Evolutionary conservation across 1,284 basidiomycete genomes (phyloP), one percentile per base, ranked within the genome.

Genomic region (Trametes hirsuta): DNA sequence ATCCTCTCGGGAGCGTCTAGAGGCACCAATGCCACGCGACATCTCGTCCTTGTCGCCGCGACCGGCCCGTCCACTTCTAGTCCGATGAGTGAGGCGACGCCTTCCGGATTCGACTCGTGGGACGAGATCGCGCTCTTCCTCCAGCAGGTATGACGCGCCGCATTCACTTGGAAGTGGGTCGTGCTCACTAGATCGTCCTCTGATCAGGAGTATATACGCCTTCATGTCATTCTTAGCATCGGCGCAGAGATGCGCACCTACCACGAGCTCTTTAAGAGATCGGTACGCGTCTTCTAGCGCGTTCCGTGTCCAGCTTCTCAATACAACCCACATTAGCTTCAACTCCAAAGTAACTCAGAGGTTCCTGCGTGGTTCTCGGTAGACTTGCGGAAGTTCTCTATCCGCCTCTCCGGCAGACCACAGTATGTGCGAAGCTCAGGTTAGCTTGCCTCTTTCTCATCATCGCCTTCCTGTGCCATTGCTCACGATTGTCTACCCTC

Each of bases 141-240:
- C 49, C 74, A 75, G 49, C 78, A 83, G 77, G 85, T 86, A 61
- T 57, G 56, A 62, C 39, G 46, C 47, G 22, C 8, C 12, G 22
- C 24, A 42, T 42, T 21, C 40, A 18, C 30, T 15, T 4, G 36
- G 40, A 41, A 41, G 34, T 40, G 14, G 10, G 14, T 21, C 44
- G 25, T 9, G 34, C 47, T 34, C 35, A 59, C 42, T 58, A 55
- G 51, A 62, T 61, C 63, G 47, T 55, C 42, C 10, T 41, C 37
- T 37, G 49, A 56, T 55, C 64, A 88, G 86, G 76, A 79, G 55
- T 73, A 80, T 47, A 82, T 87, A 47, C 79, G 82, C 57, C 81
- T 83, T 61, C 86, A 88, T 71, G 77, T 88, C 75, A 79, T 87
- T 54, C 73, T 85, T 57, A 77, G 75, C 51, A 66, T 80, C 48